These are phyloP conservation scores for rapeseed (Brassica napus) DNA, from an alignment of 345 rosid species.

Conservation along the genomic window Da-Ae NC_063451.1:27658001-27658500, in stretches of 20 bases:
- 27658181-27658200: constrained; percentile 61
- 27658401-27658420: constrained; percentile 40
- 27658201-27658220: constrained; percentile 62
- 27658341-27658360: constrained; percentile 57
- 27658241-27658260: constrained; percentile 79
- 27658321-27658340: constrained; percentile 60
- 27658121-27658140: no score
- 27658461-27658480: no score
- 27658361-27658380: constrained; percentile 73
- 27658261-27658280: constrained; percentile 69
- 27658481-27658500: no score
- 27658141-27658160: constrained; percentile 55
- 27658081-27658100: no score
- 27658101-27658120: no score
- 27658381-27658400: constrained; percentile 65
- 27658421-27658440: constrained; percentile 87
- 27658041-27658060: no score
- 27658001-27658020: no score
- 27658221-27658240: constrained; percentile 70
- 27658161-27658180: constrained; percentile 63
- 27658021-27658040: no score
- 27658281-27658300: constrained; percentile 75
- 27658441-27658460: constrained; percentile 74
- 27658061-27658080: no score
- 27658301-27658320: constrained; percentile 63